Conservation (phyloP, 2,329 filamentous ascomycete species). For the Exophiala sp. region DNA sequence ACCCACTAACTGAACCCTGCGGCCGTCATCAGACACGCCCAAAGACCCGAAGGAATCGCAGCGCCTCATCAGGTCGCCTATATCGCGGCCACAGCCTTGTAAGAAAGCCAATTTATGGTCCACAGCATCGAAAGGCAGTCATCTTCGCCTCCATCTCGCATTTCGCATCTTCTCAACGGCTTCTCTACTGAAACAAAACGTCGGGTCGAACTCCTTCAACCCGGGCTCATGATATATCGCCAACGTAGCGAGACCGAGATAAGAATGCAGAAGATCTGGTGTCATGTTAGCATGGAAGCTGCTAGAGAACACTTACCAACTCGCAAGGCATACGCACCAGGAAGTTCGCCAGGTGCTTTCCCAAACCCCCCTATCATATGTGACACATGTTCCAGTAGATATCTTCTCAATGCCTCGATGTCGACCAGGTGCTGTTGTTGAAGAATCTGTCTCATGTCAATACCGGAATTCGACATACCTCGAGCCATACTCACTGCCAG, state of each 20-base stretch:
- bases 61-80: too few species aligned
- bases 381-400: constrained; percentile 78
- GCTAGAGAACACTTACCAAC: background rate
- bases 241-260: constrained; percentile 76
- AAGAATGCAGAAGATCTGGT: constrained; percentile 75
- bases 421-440: constrained; percentile 55
- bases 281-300: constrained; percentile 26
- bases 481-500: constrained; percentile 37
- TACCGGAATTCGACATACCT: constrained; percentile 10
- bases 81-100: too few species aligned
- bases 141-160: constrained; percentile 36
- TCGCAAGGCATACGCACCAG: constrained; percentile 9
- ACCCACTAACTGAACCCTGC: too few species aligned
- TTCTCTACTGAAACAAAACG: constrained; percentile 64
- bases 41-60: too few species aligned
- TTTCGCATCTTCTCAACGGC: constrained; percentile 38
- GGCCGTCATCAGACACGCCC: background rate
- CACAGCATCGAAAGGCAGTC: too few species aligned
- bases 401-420: constrained; percentile 58
- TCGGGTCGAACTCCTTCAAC: constrained; percentile 65
- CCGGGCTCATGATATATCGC: constrained; percentile 64
- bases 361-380: constrained; percentile 77
- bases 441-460: constrained; percentile 47
- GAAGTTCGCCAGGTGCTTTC: constrained; percentile 61
- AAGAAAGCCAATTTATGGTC: too few species aligned